Percentiles rank a stretch among this genome's conserved stretches.
phyloP scores from a whole-genome alignment of 306 rosid genomes.

The Prunus armeniaca region DNA sequence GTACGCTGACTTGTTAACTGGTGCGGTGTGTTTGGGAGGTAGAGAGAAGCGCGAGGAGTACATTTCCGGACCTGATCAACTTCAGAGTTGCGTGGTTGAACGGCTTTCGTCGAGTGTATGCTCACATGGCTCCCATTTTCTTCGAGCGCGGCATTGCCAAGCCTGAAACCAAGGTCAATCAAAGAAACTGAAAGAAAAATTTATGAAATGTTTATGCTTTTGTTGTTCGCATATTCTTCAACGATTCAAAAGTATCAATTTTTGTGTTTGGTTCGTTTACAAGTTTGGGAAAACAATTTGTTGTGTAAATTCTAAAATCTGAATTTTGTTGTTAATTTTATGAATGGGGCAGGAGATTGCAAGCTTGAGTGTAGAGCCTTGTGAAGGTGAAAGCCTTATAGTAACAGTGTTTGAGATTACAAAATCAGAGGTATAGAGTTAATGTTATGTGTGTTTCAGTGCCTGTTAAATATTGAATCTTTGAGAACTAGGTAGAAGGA shows the following conservation, averaged over 20 bases:
- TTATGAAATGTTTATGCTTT: neutral
- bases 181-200: neutral
- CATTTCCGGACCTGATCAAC: constrained; percentile 76
- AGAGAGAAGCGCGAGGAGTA: constrained; percentile 89
- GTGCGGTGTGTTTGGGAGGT: constrained; percentile 8
- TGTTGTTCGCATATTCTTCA: neutral
- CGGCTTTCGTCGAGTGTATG: constrained; percentile 74
- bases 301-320: neutral
- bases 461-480: constrained; percentile 4
- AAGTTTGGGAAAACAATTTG: neutral
- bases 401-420: constrained; percentile 74
- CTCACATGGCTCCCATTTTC: constrained; percentile 82
- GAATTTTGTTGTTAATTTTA: neutral
- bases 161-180: constrained; percentile 78
- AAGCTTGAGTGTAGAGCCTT: constrained; percentile 84
- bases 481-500: neutral
- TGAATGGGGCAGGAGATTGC: constrained; percentile 65
- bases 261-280: neutral
- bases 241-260: neutral
- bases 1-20: neutral
- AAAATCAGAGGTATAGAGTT: constrained; percentile 63
- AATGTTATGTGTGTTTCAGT: neutral
- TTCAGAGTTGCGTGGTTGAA: constrained; percentile 67
- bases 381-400: constrained; percentile 69
- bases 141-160: constrained; percentile 95